Base-by-base conservation (phyloP, 2,329 filamentous ascomycete genomes). In the Colletotrichum agaves region DNA sequence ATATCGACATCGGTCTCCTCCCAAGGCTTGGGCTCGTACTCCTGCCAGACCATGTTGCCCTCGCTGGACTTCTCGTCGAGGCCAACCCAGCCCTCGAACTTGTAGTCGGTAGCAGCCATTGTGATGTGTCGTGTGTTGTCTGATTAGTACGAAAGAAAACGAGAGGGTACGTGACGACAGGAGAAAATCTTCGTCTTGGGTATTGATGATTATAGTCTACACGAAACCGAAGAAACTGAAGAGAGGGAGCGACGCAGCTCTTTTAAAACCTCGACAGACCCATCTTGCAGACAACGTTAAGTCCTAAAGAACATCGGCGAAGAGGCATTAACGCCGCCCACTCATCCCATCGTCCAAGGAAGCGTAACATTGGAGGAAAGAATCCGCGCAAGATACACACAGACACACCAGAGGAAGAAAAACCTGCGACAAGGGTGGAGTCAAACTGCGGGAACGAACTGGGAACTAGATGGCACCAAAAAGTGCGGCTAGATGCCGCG, bases 1-100 rank as follows among this genome's bases (percentile, higher is more conserved):
- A 92, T 89, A 73, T 91, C 89, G 58, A 92, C 78, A 71, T 91
- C 88, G 23, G 82, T 85, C 75, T 91, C 89, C 59, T 88, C 85
- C 85, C 88, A 91, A 8, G 79, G 77, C 81, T 91, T 91, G 35
- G 88, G 88, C 75, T 88, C 81, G 62, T 85, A 90, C 67, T 85
- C 78, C 49, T 78, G 79, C 85, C 85, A 87, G 23, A 80, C 74
- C 85, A 87, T 86, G 55, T 86, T 85, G 62, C 84, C 85, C 10
- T 86, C 74, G 69, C 75, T 78, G 19, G 82, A 75, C 3, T 78
- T 76, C 11, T 77, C 71, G 63, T 79, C 76, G 39, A 79, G 75
- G 71, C 83, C 83, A 27, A 85, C 70, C 84, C 84, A 86, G 47
- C 84, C 84, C 72, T 85, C 76, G 71, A 86, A 86, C 74, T 82